Conservation (phyloP, 2,329 filamentous ascomycete species). For the Fusarium pseudoanthophilum region DNA sequence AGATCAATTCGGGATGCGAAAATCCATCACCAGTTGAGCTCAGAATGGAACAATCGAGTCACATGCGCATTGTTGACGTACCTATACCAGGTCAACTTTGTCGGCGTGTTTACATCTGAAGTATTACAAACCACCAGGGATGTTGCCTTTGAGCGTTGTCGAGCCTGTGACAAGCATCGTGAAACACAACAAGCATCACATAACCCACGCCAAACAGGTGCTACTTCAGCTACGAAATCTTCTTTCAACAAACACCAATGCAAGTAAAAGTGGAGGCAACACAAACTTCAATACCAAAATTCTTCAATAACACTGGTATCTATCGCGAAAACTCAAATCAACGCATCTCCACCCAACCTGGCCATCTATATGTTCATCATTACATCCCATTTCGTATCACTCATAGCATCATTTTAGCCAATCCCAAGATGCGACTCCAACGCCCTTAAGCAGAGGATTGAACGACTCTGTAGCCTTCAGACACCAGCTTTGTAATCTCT, state of each 20-base stretch:
- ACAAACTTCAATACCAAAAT: slow-evolving; percentile 21
- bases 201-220: rapidly evolving
- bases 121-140: too few species aligned
- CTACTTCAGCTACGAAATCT: neutral
- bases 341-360: slow-evolving; percentile 12
- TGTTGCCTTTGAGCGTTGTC: neutral
- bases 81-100: neutral
- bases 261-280: slow-evolving; percentile 21
- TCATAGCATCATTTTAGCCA: slow-evolving; percentile 39
- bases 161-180: neutral
- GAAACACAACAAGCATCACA: neutral
- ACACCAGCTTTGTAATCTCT: slow-evolving; percentile 81
- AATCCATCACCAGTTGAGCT: slow-evolving; percentile 9
- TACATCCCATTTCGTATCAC: slow-evolving; percentile 32
- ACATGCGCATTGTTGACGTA: neutral
- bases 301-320: slow-evolving; percentile 35
- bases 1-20: slow-evolving; percentile 10
- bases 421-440: slow-evolving; percentile 24
- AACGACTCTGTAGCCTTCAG: slow-evolving; percentile 80
- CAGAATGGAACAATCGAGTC: neutral
- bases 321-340: slow-evolving; percentile 17
- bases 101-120: neutral
- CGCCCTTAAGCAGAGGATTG: slow-evolving; percentile 64
- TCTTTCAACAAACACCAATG: neutral
- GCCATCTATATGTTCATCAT: slow-evolving; percentile 40